Percentiles rank a stretch among this genome's conserved stretches.
phyloP scores from a whole-genome alignment of 2,329 filamentous ascomycete species.

The Thermomyces lanuginosus region DNA sequence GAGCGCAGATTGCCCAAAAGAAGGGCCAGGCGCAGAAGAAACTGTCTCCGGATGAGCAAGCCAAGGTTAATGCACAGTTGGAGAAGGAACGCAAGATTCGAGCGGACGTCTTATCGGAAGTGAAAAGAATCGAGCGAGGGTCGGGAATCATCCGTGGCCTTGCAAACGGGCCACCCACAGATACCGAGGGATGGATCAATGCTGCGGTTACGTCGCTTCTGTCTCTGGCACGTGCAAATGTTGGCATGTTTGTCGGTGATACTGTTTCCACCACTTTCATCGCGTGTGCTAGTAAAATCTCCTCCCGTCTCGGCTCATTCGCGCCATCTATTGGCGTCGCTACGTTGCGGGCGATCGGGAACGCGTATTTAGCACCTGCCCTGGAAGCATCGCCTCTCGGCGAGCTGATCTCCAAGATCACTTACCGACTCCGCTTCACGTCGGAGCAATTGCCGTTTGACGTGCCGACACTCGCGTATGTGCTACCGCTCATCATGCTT shows the following conservation, averaged over 20 bases:
- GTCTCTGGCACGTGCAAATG: conserved; percentile 57
- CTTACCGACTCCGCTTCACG: conserved; percentile 80
- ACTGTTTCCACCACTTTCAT: conserved; percentile 64
- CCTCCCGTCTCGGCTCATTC: conserved; percentile 56
- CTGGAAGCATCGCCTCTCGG: conserved; percentile 68
- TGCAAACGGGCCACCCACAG: conserved; percentile 73
- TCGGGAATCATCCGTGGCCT: conserved; percentile 73
- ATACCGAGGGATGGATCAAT: conserved; percentile 76
- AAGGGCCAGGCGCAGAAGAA: conserved; percentile 75
- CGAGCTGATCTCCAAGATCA: conserved; percentile 62
- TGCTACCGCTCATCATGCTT: conserved; percentile 64
- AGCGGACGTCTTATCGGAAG: conserved; percentile 50
- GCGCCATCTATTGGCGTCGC: conserved; percentile 76
- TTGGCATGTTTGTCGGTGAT: conserved; percentile 65
- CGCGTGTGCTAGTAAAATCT: conserved; percentile 58
- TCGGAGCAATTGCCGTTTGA: conserved; percentile 93
- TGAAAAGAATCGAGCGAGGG: conserved; percentile 59
- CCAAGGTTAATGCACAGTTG: conserved; percentile 80
- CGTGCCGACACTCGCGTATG: conserved; percentile 69
- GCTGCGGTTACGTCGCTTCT: conserved; percentile 57
- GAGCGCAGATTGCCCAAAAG: conserved; percentile 76
- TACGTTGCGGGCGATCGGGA: conserved; percentile 61
- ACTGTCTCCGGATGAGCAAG: conserved; percentile 71
- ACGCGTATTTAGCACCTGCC: conserved; percentile 54
- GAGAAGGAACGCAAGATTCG: conserved; percentile 73